Base-by-base conservation (phyloP, 768 basidiomycete species). In the Suillus sp. region DNA sequence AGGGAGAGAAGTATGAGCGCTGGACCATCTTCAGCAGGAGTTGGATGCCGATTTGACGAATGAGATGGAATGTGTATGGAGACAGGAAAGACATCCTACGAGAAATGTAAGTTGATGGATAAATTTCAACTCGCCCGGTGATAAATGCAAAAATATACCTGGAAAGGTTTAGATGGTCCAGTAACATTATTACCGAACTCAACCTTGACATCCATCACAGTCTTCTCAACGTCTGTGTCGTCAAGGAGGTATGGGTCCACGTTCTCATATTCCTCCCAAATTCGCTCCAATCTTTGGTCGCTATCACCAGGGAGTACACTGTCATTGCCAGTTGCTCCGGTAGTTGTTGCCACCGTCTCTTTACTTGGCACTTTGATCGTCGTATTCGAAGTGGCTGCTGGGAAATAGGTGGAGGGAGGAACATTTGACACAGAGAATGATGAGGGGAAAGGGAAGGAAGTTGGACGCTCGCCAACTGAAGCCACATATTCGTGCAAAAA, bases 401-500 rank as follows among this genome's bases (percentile, higher is more conserved):
- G 66, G 2, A 77, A 69, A 4, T 76, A 74, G 8, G 68, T 75
- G 7, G 72, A 66, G 22, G 75, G 67, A 7, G 77, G 67, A 4
- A 72, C 67, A 20, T 65, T 67, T 9, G 62, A 56, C 1, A 78
- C 69, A n/a, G 78, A 74, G 18, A 81, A 71, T 22, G 77, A 65
- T 16, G 70, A 71, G 11, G 78, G 63, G 63, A 84, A 83, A 2
- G 84, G 79, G 1, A 82, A 74, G 2, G 79, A 75, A 18, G 81
- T 69, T 2, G 86, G 80, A 14, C 86, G 78, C 65, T 94, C 91
- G 72, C 91, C 91, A 67, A 93, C 80, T 1, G 93, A 88, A 3
- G 88, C 84, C 62, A 93, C 84, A 68, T 97, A 98, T 68, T 91
- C 92, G 72, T 96, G 92, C 11, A 99, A 82, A 78, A 96, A 98